A percentile compares a stretch with the other conserved stretches of the same genome.
These are phyloP conservation scores for Hymenotorrendiella dingleyae DNA, from an alignment of 2,329 filamentous ascomycete genomes.

Conservation along the genomic window DNA sequence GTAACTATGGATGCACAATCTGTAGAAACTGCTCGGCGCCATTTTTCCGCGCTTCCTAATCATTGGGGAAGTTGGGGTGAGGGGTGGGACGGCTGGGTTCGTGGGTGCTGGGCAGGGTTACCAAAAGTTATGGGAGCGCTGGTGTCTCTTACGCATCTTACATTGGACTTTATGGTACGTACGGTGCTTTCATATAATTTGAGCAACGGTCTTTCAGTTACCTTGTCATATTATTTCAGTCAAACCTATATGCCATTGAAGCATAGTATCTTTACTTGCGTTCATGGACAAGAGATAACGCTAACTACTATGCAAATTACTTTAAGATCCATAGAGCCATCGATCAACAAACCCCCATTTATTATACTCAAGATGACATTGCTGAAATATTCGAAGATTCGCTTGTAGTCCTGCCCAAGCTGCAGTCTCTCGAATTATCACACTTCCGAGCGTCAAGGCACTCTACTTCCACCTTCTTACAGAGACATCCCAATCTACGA, in stretches of 20 bases:
- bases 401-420: background rate
- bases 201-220: too few species aligned
- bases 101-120: constrained; percentile 5
- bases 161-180: background rate
- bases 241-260: too few species aligned
- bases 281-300: too few species aligned
- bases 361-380: background rate
- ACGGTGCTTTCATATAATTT: too few species aligned
- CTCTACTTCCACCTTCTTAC: background rate
- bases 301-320: too few species aligned
- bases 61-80: too few species aligned
- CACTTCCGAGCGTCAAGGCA: background rate
- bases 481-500: background rate
- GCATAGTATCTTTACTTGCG: too few species aligned
- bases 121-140: constrained; percentile 2
- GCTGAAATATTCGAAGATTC: background rate
- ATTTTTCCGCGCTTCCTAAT: too few species aligned
- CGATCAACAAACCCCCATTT: background rate
- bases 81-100: background rate
- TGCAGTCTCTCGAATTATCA: background rate
- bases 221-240: too few species aligned
- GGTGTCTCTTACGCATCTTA: background rate
- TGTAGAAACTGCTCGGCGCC: too few species aligned
- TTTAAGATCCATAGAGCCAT: background rate
- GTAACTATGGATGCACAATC: background rate